A percentile compares a stretch with the other conserved stretches of the same genome.
phyloP scores from a whole-genome alignment of 2,329 filamentous ascomycete genomes.

The Penicillium expansum region DNA sequence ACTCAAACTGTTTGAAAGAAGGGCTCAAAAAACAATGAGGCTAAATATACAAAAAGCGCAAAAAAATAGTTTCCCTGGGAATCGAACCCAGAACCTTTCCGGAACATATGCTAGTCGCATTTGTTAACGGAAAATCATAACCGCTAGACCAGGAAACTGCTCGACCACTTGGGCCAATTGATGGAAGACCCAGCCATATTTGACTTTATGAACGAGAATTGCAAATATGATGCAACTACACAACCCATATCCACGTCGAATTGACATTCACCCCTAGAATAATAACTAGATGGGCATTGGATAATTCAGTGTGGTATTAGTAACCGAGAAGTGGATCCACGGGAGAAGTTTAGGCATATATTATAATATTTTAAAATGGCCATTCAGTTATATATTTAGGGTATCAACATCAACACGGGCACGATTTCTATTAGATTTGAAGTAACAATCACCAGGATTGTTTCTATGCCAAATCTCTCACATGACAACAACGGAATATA shows the following conservation, averaged over 20 bases:
- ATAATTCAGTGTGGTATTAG: too few species aligned
- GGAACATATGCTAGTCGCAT: slow-evolving; percentile 2
- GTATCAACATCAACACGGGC: not conserved
- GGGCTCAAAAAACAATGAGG: not conserved
- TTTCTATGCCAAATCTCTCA: not conserved
- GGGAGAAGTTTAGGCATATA: too few species aligned
- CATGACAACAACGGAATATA: not conserved
- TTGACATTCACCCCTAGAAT: not conserved
- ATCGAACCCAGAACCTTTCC: slow-evolving; percentile 14
- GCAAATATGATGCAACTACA: not conserved
- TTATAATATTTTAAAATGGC: not conserved
- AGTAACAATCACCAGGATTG: not conserved
- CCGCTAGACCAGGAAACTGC: slow-evolving; percentile 12
- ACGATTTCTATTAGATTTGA: not conserved
- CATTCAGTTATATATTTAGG: not conserved
- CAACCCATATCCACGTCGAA: not conserved
- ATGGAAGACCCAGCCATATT: not conserved
- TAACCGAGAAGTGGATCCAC: not conserved
- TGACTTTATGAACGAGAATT: not conserved
- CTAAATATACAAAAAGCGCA: not conserved
- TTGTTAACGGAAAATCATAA: slow-evolving; percentile 15
- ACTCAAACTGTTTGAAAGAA: not conserved
- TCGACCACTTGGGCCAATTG: not conserved
- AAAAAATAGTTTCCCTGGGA: slow-evolving; percentile 12
- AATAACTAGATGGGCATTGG: not conserved